Conservation (phyloP, 2,329 filamentous ascomycete species). For the Botryotinia calthae region DNA sequence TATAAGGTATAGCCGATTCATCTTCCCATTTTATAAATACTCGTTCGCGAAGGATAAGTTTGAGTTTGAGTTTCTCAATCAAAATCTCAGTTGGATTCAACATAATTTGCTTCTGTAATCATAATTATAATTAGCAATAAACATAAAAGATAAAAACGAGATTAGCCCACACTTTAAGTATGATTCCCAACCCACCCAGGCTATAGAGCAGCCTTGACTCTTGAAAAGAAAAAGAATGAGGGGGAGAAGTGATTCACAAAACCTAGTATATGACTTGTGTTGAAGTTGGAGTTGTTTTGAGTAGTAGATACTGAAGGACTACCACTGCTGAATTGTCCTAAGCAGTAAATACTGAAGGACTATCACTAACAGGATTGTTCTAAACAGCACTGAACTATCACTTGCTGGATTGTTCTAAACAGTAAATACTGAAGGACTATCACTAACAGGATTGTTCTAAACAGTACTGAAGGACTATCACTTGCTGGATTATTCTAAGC, state of each 20-base stretch:
- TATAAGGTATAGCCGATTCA: neutral
- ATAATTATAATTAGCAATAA: neutral
- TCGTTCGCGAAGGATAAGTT: constrained; percentile 1
- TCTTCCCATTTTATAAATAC: constrained; percentile 9
- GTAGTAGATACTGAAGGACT: neutral
- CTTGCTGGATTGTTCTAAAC: too few relatives aligned
- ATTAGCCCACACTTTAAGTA: neutral
- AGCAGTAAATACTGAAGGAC: too few relatives aligned
- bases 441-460: too few relatives aligned
- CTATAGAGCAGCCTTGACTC: constrained; percentile 13
- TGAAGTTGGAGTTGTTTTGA: neutral
- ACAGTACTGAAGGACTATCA: too few relatives aligned
- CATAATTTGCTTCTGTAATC: neutral
- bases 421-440: too few relatives aligned
- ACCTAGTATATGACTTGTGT: neutral
- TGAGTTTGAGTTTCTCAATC: neutral
- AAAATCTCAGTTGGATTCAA: neutral
- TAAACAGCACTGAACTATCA: too few relatives aligned
- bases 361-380: too few relatives aligned
- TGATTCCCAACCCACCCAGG: constrained; percentile 15
- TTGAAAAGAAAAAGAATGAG: neutral
- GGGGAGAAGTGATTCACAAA: neutral
- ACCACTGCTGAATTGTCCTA: too few relatives aligned
- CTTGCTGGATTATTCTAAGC: too few relatives aligned
- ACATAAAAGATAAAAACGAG: neutral